Percentiles rank a stretch among this genome's conserved stretches.
Evolutionary conservation across 148 eudicot species (phyloP).

Genomic region (Nyssa sinensis): DNA sequence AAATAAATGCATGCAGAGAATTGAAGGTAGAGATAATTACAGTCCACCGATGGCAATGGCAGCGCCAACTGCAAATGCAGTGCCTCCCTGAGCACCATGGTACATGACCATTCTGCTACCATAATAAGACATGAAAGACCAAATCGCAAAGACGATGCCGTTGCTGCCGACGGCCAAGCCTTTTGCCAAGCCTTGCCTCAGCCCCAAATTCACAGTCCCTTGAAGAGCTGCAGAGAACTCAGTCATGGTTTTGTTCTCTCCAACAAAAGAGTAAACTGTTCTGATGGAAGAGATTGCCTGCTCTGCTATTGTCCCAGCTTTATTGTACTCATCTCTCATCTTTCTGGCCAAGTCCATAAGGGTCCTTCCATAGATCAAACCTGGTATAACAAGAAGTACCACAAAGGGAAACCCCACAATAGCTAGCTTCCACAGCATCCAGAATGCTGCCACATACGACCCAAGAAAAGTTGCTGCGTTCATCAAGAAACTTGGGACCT

Average conservation of each 20-base stretch:
- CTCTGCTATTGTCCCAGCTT: slow-evolving; percentile 58
- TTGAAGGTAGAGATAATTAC: slow-evolving; percentile 30
- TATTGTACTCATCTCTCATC: slow-evolving; percentile 50
- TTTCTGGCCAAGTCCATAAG: slow-evolving; percentile 64
- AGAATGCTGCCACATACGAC: slow-evolving; percentile 53
- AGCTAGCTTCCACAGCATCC: slow-evolving; percentile 69
- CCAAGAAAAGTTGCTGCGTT: slow-evolving; percentile 63
- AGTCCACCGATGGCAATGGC: slow-evolving; percentile 72
- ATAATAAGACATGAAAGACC: slow-evolving; percentile 78
- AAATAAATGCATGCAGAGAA: background rate
- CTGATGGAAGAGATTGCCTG: slow-evolving; percentile 76
- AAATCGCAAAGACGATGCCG: slow-evolving; percentile 65
- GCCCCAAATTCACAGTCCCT: slow-evolving; percentile 61
- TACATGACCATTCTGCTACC: slow-evolving; percentile 85
- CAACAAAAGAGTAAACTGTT: slow-evolving; percentile 79
- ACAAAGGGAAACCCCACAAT: slow-evolving; percentile 67
- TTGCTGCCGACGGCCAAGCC: slow-evolving; percentile 83
- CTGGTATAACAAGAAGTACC: slow-evolving; percentile 61
- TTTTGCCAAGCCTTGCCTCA: slow-evolving; percentile 77
- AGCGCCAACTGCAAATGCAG: slow-evolving; percentile 68
- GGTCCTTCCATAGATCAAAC: slow-evolving; percentile 66
- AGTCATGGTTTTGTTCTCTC: slow-evolving; percentile 61
- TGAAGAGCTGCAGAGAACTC: slow-evolving; percentile 64
- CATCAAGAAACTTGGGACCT: slow-evolving; percentile 82
- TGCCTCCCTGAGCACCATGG: slow-evolving; percentile 74